Evolutionary conservation across 2,329 filamentous ascomycete genomes (phyloP), one percentile per base, ranked within the genome.

Genomic region (Ophiostoma himal-ulmi): DNA sequence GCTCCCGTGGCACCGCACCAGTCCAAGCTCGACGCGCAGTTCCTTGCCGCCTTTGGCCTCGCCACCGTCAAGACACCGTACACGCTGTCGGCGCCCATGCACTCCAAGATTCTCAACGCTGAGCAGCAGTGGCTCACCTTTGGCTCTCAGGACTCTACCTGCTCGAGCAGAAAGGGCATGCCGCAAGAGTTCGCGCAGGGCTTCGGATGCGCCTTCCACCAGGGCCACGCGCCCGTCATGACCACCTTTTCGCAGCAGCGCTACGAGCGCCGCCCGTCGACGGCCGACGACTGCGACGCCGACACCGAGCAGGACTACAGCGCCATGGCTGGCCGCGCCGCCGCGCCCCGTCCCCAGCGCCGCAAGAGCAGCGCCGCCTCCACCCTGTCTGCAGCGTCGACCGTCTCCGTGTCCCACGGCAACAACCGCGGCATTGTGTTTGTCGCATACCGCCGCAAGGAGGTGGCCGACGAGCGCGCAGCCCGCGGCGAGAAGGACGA

Each of bases 21-120:
- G 73, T 44, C 71, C 70, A 11, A 73, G 72, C 36, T 74, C 73
- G 3, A 75, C 73, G 84, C 84, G 5, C 83, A 84, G 22, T 79
- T 87, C 17, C 80, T 87, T 4, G 85, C 85, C 2, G 85, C 84
- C 2, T 85, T 85, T 73, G 85, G 85, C 0, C 77, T 88, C 20
- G 80, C 83, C 54, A 81, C 82, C 30, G 80, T 85, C 68, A 79
- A 80, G 52, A 82, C 81, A 1, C 85, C 85, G 5, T 85, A 87
- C 73, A 82, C 82, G 67, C 83, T 87, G 67, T 83, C 82, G 1
- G 79, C 80, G 0, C 76, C 79, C 0, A 81, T 84, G n/a, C 84
- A 86, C 74, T 78, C 79, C 34, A 83, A 82, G 73, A 82, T 86
- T 37, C 78, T 87, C 3, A 80, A 81, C 34, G 79, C 80, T 5